These are phyloP conservation scores for Holtermannia corniformis DNA, from an alignment of 768 basidiomycete genomes.

Conservation along the genomic window DNA sequence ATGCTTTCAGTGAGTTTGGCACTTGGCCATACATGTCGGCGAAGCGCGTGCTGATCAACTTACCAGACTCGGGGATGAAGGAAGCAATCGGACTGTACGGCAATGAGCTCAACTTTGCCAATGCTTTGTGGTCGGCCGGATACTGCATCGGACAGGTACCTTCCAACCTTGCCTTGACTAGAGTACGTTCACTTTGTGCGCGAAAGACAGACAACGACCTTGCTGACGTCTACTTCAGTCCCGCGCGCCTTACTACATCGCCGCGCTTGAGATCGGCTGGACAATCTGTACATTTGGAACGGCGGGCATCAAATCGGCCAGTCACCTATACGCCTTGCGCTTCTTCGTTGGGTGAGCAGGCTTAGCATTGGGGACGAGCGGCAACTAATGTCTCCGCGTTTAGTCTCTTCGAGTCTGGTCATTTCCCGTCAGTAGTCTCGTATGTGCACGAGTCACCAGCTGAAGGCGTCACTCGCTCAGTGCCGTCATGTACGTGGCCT, in stretches of 20 bases:
- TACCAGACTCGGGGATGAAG: slow-evolving; percentile 2
- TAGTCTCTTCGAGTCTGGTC: slow-evolving; percentile 27
- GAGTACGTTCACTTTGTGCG: too few species aligned
- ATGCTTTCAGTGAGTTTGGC: slow-evolving; percentile 23
- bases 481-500: slow-evolving; percentile 23
- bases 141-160: slow-evolving; percentile 29
- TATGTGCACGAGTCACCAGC: background rate
- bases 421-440: slow-evolving; percentile 15
- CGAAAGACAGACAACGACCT: too few species aligned
- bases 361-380: too few species aligned
- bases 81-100: slow-evolving; percentile 2
- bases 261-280: slow-evolving; percentile 24
- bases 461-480: too few species aligned
- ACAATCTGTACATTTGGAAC: slow-evolving; percentile 25
- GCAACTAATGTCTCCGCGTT: slow-evolving; percentile 5
- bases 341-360: slow-evolving; percentile 14
- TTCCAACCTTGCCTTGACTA: slow-evolving; percentile 18
- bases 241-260: slow-evolving; percentile 19
- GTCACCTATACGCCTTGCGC: slow-evolving; percentile 19
- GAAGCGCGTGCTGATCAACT: background rate
- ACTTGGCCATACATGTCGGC: background rate
- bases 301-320: slow-evolving; percentile 17
- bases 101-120: slow-evolving; percentile 17
- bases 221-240: slow-evolving; percentile 4
- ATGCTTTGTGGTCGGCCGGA: slow-evolving; percentile 28